Base-by-base conservation (phyloP, 306 rosid species). In the Quillaja saponaria region DNA sequence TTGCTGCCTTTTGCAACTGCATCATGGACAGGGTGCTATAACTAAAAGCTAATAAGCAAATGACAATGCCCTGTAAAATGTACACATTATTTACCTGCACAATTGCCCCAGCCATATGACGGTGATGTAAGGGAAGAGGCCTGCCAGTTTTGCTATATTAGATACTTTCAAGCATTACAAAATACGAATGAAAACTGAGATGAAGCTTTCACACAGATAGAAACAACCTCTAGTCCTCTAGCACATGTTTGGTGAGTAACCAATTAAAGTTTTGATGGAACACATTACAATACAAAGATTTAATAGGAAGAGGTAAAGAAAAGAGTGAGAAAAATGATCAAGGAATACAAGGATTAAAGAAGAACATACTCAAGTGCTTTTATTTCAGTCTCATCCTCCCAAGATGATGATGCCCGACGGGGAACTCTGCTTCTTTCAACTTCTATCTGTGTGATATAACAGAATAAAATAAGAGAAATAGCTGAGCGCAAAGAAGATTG, bases 361-460 rank as follows among this genome's bases (percentile, higher is more conserved):
- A 60, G 63, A 71, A 78, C 96, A 75, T 89, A 88, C 99, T 92
- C 99, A 2, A 92, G 99, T 73, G 88, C 62, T 80, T 84, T 92
- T 52, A 92, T 84, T 76, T 92, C 99, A 50, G 81, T 57, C 63
- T 92, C 96, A 51, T 92, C 99, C 78, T 86, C 99, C 99, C 99
- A 92, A 44, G 96, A 64, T 48, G 99, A 61, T 44, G 96, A 84
- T 34, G 89, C 85, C 56, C 99, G 81, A 19, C 95, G 95, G 28
- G 89, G 68, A 68, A 81, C 84, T 75, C 83, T 78, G 69, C 83
- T 85, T 81, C 89, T 83, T 80, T 92, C 99, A n/a, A 78, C 90
- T 78, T 92, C 99, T 34, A 76, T 87, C 99, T 91, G 85, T 66
- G 73, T 49, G 73, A 76, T 28, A 66, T 57, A 57, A 67, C 63